Evolutionary conservation across 345 rosid genomes (phyloP).

Genomic region (Acer saccharum): DNA sequence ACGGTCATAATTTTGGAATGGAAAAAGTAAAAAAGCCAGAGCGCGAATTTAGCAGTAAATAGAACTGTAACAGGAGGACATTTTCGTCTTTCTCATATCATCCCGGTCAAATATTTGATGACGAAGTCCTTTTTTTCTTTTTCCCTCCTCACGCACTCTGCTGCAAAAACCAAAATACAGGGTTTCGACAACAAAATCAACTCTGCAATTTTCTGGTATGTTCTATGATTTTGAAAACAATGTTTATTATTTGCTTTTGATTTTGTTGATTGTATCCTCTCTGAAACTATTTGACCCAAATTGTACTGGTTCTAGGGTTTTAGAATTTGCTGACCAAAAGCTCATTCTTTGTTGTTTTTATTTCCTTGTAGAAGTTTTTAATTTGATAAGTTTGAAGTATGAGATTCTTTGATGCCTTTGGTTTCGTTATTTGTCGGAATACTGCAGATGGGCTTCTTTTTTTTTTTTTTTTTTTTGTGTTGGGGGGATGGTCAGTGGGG

Average conservation of each 20-base stretch:
- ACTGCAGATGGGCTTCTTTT: too few species aligned
- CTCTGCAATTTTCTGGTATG: background rate
- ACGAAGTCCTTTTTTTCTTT: background rate
- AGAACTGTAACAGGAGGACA: too few species aligned
- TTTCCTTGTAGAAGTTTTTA: too few species aligned
- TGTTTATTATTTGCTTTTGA: background rate
- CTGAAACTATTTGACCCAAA: background rate
- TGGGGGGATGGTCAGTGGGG: too few species aligned
- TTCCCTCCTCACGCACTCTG: conserved; percentile 6
- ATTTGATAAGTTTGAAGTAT: background rate
- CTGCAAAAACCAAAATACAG: conserved; percentile 1
- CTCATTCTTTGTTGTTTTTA: too few species aligned
- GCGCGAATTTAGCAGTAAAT: background rate
- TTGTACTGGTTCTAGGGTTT: background rate
- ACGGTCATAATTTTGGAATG: background rate
- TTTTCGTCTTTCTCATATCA: background rate
- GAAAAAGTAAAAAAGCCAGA: background rate
- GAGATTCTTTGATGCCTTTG: background rate
- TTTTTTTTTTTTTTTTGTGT: too few species aligned
- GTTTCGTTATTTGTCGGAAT: background rate
- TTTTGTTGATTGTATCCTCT: too few species aligned
- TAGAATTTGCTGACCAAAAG: background rate
- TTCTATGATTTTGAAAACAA: background rate
- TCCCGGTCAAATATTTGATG: background rate
- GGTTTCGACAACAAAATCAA: background rate